These are phyloP conservation scores for Cutaneotrichosporon curvatum DNA, from an alignment of 1,284 basidiomycete genomes.

Conservation along the genomic window DNA sequence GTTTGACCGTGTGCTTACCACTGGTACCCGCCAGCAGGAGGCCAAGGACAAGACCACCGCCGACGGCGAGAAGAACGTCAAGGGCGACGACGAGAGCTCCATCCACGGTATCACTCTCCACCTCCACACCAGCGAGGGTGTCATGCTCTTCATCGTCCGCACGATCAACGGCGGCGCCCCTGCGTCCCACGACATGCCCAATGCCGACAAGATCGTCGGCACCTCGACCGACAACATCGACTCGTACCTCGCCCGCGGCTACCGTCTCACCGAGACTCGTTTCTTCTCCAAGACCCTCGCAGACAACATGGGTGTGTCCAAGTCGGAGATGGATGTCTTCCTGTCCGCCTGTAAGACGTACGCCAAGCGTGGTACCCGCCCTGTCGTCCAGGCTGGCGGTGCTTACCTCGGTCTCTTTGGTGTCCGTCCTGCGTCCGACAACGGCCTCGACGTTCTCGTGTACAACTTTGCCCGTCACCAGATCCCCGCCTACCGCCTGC, in stretches of 20 bases:
- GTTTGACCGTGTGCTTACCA: slow-evolving; percentile 50
- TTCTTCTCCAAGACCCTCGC: slow-evolving; percentile 49
- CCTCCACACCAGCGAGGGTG: slow-evolving; percentile 44
- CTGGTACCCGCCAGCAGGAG: slow-evolving; percentile 39
- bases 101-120: slow-evolving; percentile 44
- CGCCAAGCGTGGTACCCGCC: slow-evolving; percentile 49
- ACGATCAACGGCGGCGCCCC: slow-evolving; percentile 42
- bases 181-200: slow-evolving; percentile 25
- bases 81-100: slow-evolving; percentile 36
- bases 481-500: slow-evolving; percentile 51
- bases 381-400: slow-evolving; percentile 50
- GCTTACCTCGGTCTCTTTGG: slow-evolving; percentile 51
- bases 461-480: slow-evolving; percentile 53
- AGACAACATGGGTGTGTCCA: slow-evolving; percentile 48
- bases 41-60: slow-evolving; percentile 15
- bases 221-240: slow-evolving; percentile 41
- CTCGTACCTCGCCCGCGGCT: slow-evolving; percentile 48
- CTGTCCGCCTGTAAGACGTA: slow-evolving; percentile 50
- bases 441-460: slow-evolving; percentile 48
- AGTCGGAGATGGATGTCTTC: slow-evolving; percentile 49
- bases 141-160: slow-evolving; percentile 51
- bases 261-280: slow-evolving; percentile 50
- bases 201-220: slow-evolving; percentile 21
- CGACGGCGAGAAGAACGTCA: slow-evolving; percentile 22
- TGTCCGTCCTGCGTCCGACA: slow-evolving; percentile 45